These are phyloP conservation scores for Kurtzmaniella fragi DNA, from an alignment of 805 yeast genomes.

Conservation along the genomic window DNA sequence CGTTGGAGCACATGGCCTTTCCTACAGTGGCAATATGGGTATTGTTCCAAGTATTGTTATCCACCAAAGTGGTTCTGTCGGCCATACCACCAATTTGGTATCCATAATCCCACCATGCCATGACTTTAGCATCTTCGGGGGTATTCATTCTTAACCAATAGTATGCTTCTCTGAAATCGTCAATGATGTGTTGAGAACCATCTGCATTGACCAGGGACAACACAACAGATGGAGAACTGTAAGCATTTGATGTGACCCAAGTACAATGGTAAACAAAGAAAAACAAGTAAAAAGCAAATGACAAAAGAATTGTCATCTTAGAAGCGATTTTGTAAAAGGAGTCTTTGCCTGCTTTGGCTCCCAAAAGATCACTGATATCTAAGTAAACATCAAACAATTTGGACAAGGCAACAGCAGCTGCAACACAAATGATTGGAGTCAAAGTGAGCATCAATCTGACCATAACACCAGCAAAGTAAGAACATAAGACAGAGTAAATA, in stretches of 20 bases:
- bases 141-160: slow-evolving; percentile 99
- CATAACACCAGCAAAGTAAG: slow-evolving; percentile 99
- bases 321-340: slow-evolving; percentile 41
- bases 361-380: slow-evolving; percentile 48
- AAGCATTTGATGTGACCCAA: slow-evolving; percentile 94
- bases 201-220: slow-evolving; percentile 79
- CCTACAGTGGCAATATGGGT: slow-evolving; percentile 99
- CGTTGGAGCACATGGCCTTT: slow-evolving; percentile 90
- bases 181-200: slow-evolving; percentile 80
- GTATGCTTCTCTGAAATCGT: slow-evolving; percentile 97
- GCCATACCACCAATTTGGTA: slow-evolving; percentile 99
- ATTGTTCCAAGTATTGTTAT: slow-evolving; percentile 98
- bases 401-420: slow-evolving; percentile 85
- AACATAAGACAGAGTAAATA: slow-evolving; percentile 87
- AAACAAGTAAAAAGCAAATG: slow-evolving; percentile 70
- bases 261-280: slow-evolving; percentile 92
- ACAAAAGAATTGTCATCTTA: slow-evolving; percentile 54
- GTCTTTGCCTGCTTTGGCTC: slow-evolving; percentile 10
- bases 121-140: slow-evolving; percentile 88
- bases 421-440: slow-evolving; percentile 93
- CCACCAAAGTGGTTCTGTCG: slow-evolving; percentile 95
- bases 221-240: slow-evolving; percentile 97
- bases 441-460: slow-evolving; percentile 94
- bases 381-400: slow-evolving; percentile 78
- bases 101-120: slow-evolving; percentile 99